Conservation (phyloP, 169 alveolate species). For the Plasmodium vinckei region DNA sequence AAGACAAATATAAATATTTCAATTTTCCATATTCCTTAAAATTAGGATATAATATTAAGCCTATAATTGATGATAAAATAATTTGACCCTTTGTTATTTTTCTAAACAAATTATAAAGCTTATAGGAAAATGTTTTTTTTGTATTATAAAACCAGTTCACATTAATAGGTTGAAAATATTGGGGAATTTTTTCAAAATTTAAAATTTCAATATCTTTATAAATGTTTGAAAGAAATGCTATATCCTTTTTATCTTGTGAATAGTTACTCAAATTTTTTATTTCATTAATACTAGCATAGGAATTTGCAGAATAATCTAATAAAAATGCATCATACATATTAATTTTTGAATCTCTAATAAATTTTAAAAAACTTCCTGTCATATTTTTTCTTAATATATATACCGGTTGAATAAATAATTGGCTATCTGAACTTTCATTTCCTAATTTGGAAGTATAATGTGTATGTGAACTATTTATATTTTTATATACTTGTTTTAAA, state of each 20-base stretch:
- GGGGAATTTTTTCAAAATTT: slow-evolving; percentile 61
- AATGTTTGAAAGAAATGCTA: slow-evolving; percentile 43
- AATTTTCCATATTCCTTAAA: slow-evolving; percentile 56
- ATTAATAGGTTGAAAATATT: slow-evolving; percentile 40
- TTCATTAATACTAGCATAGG: slow-evolving; percentile 44
- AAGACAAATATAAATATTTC: slow-evolving; percentile 20
- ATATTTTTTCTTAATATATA: slow-evolving; percentile 29
- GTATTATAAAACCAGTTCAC: slow-evolving; percentile 50
- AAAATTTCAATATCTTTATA: slow-evolving; percentile 72
- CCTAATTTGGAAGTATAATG: slow-evolving; percentile 29
- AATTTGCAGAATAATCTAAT: slow-evolving; percentile 56
- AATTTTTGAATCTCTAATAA: slow-evolving; percentile 35
- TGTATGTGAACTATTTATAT: slow-evolving; percentile 37
- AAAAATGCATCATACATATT: slow-evolving; percentile 47
- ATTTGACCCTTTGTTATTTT: slow-evolving; percentile 41
- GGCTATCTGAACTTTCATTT: slow-evolving; percentile 22
- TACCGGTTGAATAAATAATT: slow-evolving; percentile 63
- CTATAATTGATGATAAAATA: slow-evolving; percentile 26
- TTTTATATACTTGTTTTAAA: slow-evolving; percentile 40
- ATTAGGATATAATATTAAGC: slow-evolving; percentile 15
- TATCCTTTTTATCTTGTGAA: slow-evolving; percentile 47
- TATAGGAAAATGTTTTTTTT: slow-evolving; percentile 35
- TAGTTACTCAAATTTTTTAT: slow-evolving; percentile 67
- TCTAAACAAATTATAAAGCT: slow-evolving; percentile 21
- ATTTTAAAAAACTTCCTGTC: slow-evolving; percentile 42